phyloP scores from a whole-genome alignment of 345 rosid species.

The Aurinia saxatilis region DNA sequence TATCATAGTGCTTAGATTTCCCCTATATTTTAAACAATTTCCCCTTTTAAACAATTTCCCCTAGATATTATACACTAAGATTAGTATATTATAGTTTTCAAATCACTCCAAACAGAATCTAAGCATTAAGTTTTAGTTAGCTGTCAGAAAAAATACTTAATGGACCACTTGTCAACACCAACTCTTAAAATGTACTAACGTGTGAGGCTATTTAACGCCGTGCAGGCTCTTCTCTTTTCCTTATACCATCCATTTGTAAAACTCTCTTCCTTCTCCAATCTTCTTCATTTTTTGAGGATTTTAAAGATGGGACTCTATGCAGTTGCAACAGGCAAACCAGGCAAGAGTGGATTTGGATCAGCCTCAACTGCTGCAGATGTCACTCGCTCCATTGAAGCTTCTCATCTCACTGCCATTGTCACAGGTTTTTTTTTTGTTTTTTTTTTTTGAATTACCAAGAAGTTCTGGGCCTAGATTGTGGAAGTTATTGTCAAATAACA shows the following conservation, averaged over 20 bases:
- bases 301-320: constrained; percentile 38
- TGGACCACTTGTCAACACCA: constrained; percentile 15
- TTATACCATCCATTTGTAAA: neutral
- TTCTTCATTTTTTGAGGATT: neutral
- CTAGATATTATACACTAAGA: no score
- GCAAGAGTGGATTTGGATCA: constrained; percentile 89
- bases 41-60: no score
- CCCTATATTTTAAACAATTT: no score
- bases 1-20: no score
- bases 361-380: constrained; percentile 81
- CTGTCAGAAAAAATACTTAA: neutral
- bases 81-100: neutral
- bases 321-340: constrained; percentile 57
- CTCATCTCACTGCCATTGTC: constrained; percentile 57
- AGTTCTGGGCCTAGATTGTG: no score
- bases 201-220: constrained; percentile 24
- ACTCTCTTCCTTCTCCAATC: constrained; percentile 8
- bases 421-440: constrained; percentile 43
- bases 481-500: no score
- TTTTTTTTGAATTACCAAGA: no score
- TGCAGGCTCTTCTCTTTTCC: neutral
- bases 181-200: neutral
- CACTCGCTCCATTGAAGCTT: constrained; percentile 57
- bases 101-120: neutral
- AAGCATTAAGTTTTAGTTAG: constrained; percentile 7